These are phyloP conservation scores for Claviceps quebecensis DNA, from an alignment of 2,329 filamentous ascomycete genomes.

Conservation along the genomic window DNA sequence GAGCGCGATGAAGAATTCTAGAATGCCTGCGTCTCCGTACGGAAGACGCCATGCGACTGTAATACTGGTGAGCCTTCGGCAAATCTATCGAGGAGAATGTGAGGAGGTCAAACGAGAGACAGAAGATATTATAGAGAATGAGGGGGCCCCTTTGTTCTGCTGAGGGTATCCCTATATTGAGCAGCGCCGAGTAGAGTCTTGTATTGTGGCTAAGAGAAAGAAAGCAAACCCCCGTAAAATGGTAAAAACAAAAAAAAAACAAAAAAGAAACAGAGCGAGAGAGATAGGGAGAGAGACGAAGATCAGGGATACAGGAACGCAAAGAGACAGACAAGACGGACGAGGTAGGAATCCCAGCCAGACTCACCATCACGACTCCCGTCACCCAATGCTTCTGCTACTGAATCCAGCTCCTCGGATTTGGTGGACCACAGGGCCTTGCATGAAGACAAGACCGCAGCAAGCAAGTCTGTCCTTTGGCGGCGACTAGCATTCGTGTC, in stretches of 20 bases:
- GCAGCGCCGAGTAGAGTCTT: too few relatives aligned
- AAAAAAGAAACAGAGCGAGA: neutral
- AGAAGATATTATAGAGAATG: neutral
- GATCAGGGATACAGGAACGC: neutral
- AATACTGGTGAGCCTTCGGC: constrained; percentile 1
- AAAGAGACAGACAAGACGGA: neutral
- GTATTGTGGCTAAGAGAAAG: neutral
- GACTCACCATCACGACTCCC: constrained; percentile 40
- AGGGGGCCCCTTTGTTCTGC: neutral
- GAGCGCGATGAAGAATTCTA: constrained; percentile 40
- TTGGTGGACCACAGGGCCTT: constrained; percentile 26
- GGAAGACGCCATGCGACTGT: constrained; percentile 42
- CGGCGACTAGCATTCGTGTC: constrained; percentile 11
- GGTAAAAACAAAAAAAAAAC: neutral
- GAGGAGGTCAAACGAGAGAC: neutral
- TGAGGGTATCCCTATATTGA: neutral
- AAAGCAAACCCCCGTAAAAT: neutral
- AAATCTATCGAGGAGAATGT: neutral
- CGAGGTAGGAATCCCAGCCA: neutral
- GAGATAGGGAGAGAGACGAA: neutral
- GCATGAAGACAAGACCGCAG: constrained; percentile 24
- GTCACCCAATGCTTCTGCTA: constrained; percentile 39
- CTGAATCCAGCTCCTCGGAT: constrained; percentile 27
- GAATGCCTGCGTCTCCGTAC: constrained; percentile 41
- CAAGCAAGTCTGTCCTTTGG: constrained; percentile 19